Evolutionary conservation across 2,329 filamentous ascomycete species (phyloP).

Genomic region (Xylariaceae sp.): DNA sequence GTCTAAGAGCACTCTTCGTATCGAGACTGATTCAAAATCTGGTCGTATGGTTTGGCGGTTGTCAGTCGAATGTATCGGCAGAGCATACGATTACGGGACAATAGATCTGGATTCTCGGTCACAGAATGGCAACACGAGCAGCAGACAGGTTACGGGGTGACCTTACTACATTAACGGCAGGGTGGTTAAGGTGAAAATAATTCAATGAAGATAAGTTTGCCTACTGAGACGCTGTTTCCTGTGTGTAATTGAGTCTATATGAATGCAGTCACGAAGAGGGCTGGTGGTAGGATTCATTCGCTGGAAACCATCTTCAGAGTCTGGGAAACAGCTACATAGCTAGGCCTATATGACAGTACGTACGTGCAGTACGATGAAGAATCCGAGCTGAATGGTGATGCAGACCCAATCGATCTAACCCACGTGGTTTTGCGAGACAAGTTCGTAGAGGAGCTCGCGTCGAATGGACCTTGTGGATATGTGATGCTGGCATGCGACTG

Average conservation of each 20-base stretch:
- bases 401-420: not conserved
- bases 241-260: conserved; percentile 27
- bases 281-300: not conserved
- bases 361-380: not conserved
- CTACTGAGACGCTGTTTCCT: conserved; percentile 18
- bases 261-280: conserved; percentile 8
- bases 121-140: not conserved
- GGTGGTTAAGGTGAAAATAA: conserved; percentile 13
- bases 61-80: conserved; percentile 10
- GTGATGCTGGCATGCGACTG: not conserved
- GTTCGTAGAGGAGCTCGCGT: not conserved
- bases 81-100: conserved; percentile 12
- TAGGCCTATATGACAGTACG: not conserved
- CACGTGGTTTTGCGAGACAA: conserved; percentile 2
- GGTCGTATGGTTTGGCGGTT: conserved; percentile 7
- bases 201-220: conserved; percentile 17
- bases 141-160: not conserved
- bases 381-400: not conserved
- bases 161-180: conserved; percentile 1
- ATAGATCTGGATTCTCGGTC: conserved; percentile 18
- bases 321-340: not conserved
- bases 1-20: conserved; percentile 2
- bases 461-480: conserved; percentile 6
- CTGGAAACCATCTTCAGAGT: not conserved
- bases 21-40: conserved; percentile 11